phyloP scores from a whole-genome alignment of 2,329 filamentous ascomycete species.

The Fusarium robinianum region DNA sequence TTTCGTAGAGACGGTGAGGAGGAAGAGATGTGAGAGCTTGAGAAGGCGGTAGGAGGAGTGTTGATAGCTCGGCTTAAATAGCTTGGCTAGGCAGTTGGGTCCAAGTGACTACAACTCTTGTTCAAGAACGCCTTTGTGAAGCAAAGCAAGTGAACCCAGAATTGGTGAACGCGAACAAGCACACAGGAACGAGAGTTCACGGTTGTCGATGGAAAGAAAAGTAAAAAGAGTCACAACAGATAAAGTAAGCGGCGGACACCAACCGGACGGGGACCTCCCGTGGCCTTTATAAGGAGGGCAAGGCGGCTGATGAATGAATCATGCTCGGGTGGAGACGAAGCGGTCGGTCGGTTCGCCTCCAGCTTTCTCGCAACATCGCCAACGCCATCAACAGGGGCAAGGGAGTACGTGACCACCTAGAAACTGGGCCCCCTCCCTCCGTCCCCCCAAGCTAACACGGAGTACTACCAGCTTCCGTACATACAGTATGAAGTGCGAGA shows the following conservation, averaged over 20 bases:
- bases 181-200: too few relatives aligned
- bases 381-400: conserved; percentile 1
- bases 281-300: conserved; percentile 35
- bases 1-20: conserved; percentile 24
- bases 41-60: conserved; percentile 15
- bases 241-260: conserved; percentile 17
- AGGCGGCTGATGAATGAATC: conserved; percentile 40
- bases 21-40: conserved; percentile 4
- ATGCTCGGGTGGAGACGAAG: conserved; percentile 36
- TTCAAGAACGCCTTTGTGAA: conserved; percentile 20
- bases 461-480: conserved; percentile 15
- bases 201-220: too few relatives aligned
- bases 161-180: too few relatives aligned
- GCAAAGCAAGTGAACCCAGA: conserved; percentile 22
- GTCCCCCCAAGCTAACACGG: too few relatives aligned
- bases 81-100: conserved; percentile 8
- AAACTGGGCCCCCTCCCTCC: too few relatives aligned
- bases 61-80: conserved; percentile 7
- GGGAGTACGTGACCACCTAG: conserved; percentile 26
- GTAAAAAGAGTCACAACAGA: too few relatives aligned
- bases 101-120: too few relatives aligned
- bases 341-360: conserved; percentile 36
- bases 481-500: conserved; percentile 30
- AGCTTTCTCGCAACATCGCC: conserved; percentile 26
- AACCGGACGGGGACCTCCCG: conserved; percentile 17